These are phyloP conservation scores for Debaryomyces sp. DNA, from an alignment of 1,139 yeast genomes.

Conservation along the genomic window DNA sequence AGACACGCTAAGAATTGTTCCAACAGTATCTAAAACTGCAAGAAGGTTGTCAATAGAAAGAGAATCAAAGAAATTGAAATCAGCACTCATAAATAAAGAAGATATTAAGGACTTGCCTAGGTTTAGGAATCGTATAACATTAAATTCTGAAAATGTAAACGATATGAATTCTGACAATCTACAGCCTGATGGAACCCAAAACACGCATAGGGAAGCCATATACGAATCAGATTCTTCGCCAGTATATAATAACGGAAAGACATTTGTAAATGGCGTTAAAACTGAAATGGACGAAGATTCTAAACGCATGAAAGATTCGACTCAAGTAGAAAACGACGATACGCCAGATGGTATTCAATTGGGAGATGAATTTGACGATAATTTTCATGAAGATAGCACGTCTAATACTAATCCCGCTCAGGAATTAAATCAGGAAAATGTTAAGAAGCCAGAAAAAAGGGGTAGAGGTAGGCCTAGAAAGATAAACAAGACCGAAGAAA, in stretches of 20 bases:
- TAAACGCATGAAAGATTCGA: background rate
- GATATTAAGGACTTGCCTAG: constrained; percentile 28
- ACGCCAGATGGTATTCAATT: background rate
- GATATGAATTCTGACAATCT: background rate
- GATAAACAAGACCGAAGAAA: background rate
- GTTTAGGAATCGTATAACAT: constrained; percentile 16
- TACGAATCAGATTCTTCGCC: background rate
- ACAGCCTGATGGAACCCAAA: background rate
- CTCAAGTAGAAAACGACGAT: background rate
- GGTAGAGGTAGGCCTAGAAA: constrained; percentile 16
- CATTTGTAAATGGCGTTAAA: background rate
- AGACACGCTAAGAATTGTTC: constrained; percentile 13
- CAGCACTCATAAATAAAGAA: constrained; percentile 27
- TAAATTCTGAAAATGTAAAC: background rate
- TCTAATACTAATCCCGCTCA: background rate
- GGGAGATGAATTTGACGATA: constrained; percentile 2
- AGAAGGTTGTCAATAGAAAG: constrained; percentile 8
- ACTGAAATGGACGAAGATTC: background rate
- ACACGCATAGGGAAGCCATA: background rate
- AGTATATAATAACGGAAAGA: background rate
- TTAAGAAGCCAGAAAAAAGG: constrained; percentile 8
- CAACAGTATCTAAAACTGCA: constrained; percentile 5
- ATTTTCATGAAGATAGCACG: background rate
- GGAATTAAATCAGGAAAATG: background rate
- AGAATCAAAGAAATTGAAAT: constrained; percentile 20